phyloP scores from a whole-genome alignment of 352 stramenopile species.

The Phytophthora parvispora region DNA sequence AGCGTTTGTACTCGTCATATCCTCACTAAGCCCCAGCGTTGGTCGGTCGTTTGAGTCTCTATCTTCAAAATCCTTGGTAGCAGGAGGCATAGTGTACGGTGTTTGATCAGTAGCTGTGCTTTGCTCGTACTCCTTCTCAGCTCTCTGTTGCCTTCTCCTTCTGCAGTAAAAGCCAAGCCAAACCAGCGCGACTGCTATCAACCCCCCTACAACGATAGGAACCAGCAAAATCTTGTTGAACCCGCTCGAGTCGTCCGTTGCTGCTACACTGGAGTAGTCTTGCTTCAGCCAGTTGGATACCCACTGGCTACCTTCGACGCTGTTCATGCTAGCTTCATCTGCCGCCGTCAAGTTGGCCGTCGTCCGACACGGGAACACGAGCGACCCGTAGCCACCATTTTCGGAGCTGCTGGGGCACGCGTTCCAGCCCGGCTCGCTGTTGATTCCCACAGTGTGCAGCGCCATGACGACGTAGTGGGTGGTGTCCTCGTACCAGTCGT shows the following conservation, averaged over 20 bases:
- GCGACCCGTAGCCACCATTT: conserved; percentile 31
- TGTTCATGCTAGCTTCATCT: conserved; percentile 14
- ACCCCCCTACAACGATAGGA: conserved; percentile 8
- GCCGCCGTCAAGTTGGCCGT: conserved; percentile 13
- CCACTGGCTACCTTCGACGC: conserved; percentile 13
- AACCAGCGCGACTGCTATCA: conserved; percentile 2
- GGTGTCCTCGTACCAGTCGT: conserved; percentile 21
- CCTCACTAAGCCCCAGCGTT: conserved; percentile 8
- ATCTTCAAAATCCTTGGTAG: neutral
- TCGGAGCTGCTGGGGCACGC: conserved; percentile 11
- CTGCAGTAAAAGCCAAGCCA: conserved; percentile 8
- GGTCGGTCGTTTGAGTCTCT: neutral
- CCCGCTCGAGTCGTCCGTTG: conserved; percentile 2
- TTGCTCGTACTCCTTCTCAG: neutral
- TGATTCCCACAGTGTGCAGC: conserved; percentile 21
- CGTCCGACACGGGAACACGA: conserved; percentile 47
- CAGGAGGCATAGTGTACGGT: neutral
- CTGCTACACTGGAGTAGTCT: conserved; percentile 20
- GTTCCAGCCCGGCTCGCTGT: conserved; percentile 33
- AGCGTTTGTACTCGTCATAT: neutral
- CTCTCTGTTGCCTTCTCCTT: conserved; percentile 1
- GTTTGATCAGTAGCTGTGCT: neutral
- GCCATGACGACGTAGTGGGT: conserved; percentile 30
- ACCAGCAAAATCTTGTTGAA: conserved; percentile 25
- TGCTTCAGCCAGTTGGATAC: conserved; percentile 38